These are phyloP conservation scores for Stevia rebaudiana DNA, from an alignment of 140 eudicot genomes.

Conservation along the genomic window DNA sequence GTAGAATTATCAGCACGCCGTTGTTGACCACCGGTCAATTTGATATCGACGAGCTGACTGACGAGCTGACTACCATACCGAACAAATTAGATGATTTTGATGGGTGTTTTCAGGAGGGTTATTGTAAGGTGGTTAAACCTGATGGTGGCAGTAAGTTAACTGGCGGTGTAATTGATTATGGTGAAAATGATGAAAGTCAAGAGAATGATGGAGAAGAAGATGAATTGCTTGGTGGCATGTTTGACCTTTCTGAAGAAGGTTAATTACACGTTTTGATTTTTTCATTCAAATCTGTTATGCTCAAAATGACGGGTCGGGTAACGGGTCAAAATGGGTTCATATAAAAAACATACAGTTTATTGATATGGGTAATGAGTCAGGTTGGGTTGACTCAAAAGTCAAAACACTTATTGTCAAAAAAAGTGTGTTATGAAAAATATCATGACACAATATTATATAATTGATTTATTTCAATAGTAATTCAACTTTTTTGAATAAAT, in stretches of 20 bases:
- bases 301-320: not conserved
- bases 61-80: conserved; percentile 12
- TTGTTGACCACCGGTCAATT: conserved; percentile 26
- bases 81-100: conserved; percentile 26
- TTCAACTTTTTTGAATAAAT: not conserved
- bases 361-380: not conserved
- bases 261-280: conserved; percentile 8
- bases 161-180: conserved; percentile 22
- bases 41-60: conserved; percentile 18
- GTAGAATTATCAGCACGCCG: conserved; percentile 16
- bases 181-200: conserved; percentile 26
- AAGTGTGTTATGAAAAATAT: not conserved
- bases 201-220: conserved; percentile 47
- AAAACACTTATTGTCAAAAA: not conserved
- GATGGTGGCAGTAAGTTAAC: conserved; percentile 19
- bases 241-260: conserved; percentile 59
- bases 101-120: conserved; percentile 40
- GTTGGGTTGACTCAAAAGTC: not conserved
- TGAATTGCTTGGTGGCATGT: conserved; percentile 45
- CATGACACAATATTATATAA: not conserved
- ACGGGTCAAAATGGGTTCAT: not conserved
- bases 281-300: not conserved
- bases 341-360: not conserved
- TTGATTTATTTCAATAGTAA: not conserved
- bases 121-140: conserved; percentile 29